Conservation (phyloP, 2,329 filamentous ascomycete species). For the Thelonectria discophora region DNA sequence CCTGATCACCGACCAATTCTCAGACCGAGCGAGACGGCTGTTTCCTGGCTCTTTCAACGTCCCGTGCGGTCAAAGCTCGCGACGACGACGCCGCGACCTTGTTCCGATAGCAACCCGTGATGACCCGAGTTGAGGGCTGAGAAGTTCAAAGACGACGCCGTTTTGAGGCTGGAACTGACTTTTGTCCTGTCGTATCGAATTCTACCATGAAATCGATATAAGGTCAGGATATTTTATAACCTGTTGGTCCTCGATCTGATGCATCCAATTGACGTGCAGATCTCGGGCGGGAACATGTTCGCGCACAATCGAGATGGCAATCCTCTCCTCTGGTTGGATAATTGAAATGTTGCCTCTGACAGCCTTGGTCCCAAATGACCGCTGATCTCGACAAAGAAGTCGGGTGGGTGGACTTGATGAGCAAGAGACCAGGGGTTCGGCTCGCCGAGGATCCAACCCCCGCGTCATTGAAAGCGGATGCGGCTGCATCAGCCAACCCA, state of each 20-base stretch:
- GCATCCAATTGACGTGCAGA: constrained; percentile 32
- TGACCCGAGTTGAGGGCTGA: neutral
- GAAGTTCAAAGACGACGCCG: neutral
- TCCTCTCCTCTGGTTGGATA: constrained; percentile 37
- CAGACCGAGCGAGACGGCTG: neutral
- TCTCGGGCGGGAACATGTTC: constrained; percentile 36
- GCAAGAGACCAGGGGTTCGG: constrained; percentile 31
- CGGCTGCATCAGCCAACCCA: constrained; percentile 33
- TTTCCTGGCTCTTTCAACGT: neutral
- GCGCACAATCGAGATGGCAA: constrained; percentile 30
- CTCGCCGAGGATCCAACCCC: constrained; percentile 33
- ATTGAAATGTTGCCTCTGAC: constrained; percentile 33
- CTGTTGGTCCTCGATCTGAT: constrained; percentile 19
- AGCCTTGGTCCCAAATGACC: constrained; percentile 33
- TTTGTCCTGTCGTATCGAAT: neutral
- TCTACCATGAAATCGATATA: too few species aligned
- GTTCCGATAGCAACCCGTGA: constrained; percentile 29
- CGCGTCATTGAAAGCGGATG: constrained; percentile 37
- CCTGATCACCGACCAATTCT: constrained; percentile 16
- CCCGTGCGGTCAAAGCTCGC: constrained; percentile 14
- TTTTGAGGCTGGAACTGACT: constrained; percentile 2
- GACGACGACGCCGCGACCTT: constrained; percentile 13
- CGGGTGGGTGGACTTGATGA: constrained; percentile 25
- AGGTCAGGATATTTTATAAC: constrained; percentile 6
- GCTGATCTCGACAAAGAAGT: constrained; percentile 20